Conservation (phyloP, 2,329 filamentous ascomycete species). For the Graphilbum sp. region DNA sequence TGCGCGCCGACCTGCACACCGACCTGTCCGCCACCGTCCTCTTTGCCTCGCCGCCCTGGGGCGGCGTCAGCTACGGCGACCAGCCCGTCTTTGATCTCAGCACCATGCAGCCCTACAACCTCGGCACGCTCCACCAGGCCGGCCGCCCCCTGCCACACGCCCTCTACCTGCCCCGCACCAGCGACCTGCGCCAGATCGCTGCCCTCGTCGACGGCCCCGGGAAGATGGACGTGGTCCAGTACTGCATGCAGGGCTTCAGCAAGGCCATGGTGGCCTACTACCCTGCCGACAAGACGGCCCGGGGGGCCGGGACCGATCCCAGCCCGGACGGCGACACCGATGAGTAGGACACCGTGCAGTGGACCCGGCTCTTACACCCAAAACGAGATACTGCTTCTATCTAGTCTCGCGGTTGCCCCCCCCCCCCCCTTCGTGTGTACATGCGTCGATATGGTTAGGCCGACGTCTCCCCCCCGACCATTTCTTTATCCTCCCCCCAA, state of each 20-base stretch:
- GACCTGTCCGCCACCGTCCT: slow-evolving; percentile 26
- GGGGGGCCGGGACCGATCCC: too few species aligned
- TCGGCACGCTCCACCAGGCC: slow-evolving; percentile 43
- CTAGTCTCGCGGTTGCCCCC: too few species aligned
- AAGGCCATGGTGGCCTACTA: slow-evolving; percentile 60
- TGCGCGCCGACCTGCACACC: slow-evolving; percentile 23
- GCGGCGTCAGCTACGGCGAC: slow-evolving; percentile 36
- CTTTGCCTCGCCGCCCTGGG: slow-evolving; percentile 46
- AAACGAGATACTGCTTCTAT: too few species aligned
- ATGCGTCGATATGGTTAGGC: not conserved
- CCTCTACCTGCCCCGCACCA: slow-evolving; percentile 74
- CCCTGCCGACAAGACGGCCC: slow-evolving; percentile 18
- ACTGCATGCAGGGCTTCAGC: slow-evolving; percentile 79
- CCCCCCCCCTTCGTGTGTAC: too few species aligned
- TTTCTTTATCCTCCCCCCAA: not conserved
- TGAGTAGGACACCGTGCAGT: not conserved
- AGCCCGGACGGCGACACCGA: not conserved
- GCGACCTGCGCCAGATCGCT: slow-evolving; percentile 66
- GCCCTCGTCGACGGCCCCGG: slow-evolving; percentile 21
- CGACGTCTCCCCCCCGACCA: not conserved
- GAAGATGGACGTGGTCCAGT: slow-evolving; percentile 67
- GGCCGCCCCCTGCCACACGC: slow-evolving; percentile 47
- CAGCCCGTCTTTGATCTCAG: slow-evolving; percentile 65
- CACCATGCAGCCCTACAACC: slow-evolving; percentile 76
- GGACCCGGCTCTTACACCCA: too few species aligned